Conservation (phyloP, 2,329 filamentous ascomycete genomes). For the Fusarium foetens region DNA sequence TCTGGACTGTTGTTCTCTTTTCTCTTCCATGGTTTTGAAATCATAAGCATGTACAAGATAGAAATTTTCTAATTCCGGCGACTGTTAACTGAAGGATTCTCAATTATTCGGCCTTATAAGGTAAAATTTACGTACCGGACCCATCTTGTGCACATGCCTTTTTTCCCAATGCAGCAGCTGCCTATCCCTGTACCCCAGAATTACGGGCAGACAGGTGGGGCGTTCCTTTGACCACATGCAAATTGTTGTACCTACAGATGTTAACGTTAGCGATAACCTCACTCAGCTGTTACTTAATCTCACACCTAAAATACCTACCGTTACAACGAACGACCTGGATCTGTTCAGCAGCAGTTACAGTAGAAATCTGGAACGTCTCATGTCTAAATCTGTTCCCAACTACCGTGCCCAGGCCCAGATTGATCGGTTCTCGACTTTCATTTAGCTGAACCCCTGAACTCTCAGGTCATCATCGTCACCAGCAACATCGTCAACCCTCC, state of each 20-base stretch:
- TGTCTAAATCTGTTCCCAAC: constrained; percentile 2
- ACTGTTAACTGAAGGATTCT: constrained; percentile 2
- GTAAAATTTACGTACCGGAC: constrained; percentile 26
- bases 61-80: not conserved
- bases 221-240: constrained; percentile 27
- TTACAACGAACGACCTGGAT: not conserved
- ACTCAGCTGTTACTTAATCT: constrained; percentile 22
- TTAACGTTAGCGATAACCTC: constrained; percentile 29
- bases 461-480: constrained; percentile 8
- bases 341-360: not conserved
- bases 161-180: constrained; percentile 16
- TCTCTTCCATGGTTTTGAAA: not conserved
- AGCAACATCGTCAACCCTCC: constrained; percentile 19
- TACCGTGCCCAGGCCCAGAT: constrained; percentile 11
- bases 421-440: constrained; percentile 23
- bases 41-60: not conserved
- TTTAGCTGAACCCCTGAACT: constrained; percentile 20
- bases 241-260: constrained; percentile 22
- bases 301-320: not conserved
- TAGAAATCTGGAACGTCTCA: constrained; percentile 11
- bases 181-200: constrained; percentile 32
- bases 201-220: constrained; percentile 18
- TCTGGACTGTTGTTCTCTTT: not conserved
- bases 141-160: constrained; percentile 5
- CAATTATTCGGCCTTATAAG: constrained; percentile 4